phyloP scores from a whole-genome alignment of 768 basidiomycete species.

The Collybia sordida region DNA sequence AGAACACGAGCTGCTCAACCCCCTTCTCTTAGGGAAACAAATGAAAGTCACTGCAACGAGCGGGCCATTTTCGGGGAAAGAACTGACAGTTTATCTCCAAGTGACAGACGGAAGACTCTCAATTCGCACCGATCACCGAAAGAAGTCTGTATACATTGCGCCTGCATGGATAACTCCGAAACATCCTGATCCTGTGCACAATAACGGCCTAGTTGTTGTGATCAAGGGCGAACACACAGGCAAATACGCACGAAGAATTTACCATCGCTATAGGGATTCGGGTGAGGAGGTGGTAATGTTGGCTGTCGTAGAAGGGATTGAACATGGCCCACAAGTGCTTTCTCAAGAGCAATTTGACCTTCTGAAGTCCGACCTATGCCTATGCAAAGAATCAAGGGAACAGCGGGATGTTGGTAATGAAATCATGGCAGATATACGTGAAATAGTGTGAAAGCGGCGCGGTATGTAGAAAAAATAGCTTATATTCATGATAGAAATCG shows the following conservation, averaged over 20 bases:
- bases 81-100: not conserved
- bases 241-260: not conserved
- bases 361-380: no score
- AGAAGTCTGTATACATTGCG: not conserved
- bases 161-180: not conserved
- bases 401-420: no score
- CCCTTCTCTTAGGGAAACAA: not conserved
- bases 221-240: not conserved
- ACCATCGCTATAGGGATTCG: not conserved
- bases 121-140: not conserved
- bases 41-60: not conserved
- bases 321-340: not conserved
- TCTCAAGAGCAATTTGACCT: no score
- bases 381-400: no score
- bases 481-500: no score
- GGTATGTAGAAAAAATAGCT: no score
- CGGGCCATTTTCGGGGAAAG: not conserved
- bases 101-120: not conserved
- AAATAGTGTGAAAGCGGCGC: no score
- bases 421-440: no score
- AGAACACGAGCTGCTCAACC: not conserved
- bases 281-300: no score
- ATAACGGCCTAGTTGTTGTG: not conserved
- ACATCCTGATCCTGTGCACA: not conserved
- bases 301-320: not conserved